A percentile compares a stretch with the other conserved stretches of the same genome.
Conservation (phyloP, 2,329 filamentous ascomycete genomes). For the Penicillium sp. region DNA sequence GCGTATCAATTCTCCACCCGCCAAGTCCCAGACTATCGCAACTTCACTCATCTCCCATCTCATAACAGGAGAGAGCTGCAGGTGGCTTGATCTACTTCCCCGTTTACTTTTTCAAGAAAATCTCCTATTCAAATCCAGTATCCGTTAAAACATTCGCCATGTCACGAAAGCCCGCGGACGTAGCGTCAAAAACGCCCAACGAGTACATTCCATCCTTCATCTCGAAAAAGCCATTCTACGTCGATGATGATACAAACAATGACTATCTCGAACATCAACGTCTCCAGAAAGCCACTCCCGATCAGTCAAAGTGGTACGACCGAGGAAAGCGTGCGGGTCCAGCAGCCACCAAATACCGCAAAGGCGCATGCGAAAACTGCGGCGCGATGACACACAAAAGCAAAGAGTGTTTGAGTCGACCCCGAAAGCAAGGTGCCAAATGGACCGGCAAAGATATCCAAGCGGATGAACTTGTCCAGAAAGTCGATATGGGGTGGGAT, state of each 20-base stretch:
- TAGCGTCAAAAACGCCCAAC: constrained; percentile 79
- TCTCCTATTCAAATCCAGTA: not conserved
- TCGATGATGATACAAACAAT: constrained; percentile 70
- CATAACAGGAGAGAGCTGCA: not conserved
- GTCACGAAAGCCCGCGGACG: constrained; percentile 53
- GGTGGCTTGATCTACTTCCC: not conserved
- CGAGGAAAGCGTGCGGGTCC: constrained; percentile 80
- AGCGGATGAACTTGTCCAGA: constrained; percentile 82
- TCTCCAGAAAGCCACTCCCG: constrained; percentile 67
- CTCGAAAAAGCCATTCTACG: constrained; percentile 95
- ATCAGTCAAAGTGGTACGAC: constrained; percentile 85
- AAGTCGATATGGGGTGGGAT: constrained; percentile 89
- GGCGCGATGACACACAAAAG: constrained; percentile 95
- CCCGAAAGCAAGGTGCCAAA: constrained; percentile 82
- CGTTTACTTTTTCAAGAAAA: not conserved
- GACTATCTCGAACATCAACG: constrained; percentile 98
- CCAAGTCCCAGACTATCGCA: constrained; percentile 3
- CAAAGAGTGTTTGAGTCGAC: constrained; percentile 87
- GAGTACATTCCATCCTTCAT: constrained; percentile 98
- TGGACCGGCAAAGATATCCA: constrained; percentile 93
- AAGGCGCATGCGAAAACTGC: constrained; percentile 98
- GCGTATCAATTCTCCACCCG: constrained; percentile 6
- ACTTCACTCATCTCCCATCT: constrained; percentile 10
- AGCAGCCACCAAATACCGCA: constrained; percentile 93
- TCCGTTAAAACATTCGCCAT: constrained; percentile 22